Base-by-base conservation (phyloP, 805 yeast species). In the Ogataea corticis region DNA sequence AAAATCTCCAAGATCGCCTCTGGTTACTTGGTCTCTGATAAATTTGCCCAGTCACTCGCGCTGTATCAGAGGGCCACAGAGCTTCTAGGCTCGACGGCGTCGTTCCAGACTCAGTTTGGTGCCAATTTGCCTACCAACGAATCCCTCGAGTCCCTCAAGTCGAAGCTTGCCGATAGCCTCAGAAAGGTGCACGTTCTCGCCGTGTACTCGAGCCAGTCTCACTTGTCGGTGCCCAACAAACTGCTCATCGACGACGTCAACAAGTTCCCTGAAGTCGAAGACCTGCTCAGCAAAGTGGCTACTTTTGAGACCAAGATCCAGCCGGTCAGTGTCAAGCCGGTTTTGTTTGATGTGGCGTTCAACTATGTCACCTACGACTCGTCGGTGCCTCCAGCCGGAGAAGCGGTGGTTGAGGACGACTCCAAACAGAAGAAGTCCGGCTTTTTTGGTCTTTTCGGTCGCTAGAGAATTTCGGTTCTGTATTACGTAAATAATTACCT, bases 341-440 rank as follows among this genome's bases (percentile, higher is more conserved):
- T 90, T 9, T 76, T 91, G 58, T 94, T 89, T 58, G 99, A 92
- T 62, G 72, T 88, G 52, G 98, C 96, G 0, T 91, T 74, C 71
- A 91, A 90, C 62, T 90, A 87, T 59, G 76, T 91, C 42, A 72
- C 74, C 29, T 83, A 82, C 57, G 70, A 68, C 28, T 37, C 45
- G 7, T 33, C 50, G 19, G 48, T 47, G 35, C 29, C 58, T 31
- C 34, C 48, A 38, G 41, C 55, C 17, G 36, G 38, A 15, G 44
- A 33, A 4, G 33, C 33, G 5, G 33, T 14, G 30, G 50, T n/a
- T 45, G 65, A 51, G 21, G 50, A 53, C 4, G 61, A 56, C 6
- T 61, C 57, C 3, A 64, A 62, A 18, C 65, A 69, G 33, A 67
- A 80, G 67, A 82, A 79, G 59, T 75, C 79, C 50, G 88, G 92